Conservation (phyloP, 108 stramenopile species). For the Pseudonitzschia delicatissima region DNA sequence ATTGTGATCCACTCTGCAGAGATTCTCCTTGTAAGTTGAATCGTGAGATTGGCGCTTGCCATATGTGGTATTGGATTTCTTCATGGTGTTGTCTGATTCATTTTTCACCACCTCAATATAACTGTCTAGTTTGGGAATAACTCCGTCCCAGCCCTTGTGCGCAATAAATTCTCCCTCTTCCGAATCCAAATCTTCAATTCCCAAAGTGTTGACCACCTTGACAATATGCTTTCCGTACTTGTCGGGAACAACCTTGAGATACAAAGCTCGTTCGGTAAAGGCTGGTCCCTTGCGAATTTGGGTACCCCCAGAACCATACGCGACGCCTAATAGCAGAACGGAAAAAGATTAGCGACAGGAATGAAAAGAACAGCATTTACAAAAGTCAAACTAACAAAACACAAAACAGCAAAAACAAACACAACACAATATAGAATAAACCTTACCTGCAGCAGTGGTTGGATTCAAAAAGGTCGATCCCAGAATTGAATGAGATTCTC, state of each 20-base stretch:
- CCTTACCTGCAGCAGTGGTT: constrained; percentile 75
- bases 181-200: constrained; percentile 65
- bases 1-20: constrained; percentile 47
- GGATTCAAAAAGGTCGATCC: constrained; percentile 86
- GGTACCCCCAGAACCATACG: constrained; percentile 82
- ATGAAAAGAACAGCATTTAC: no score
- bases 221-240: constrained; percentile 51
- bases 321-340: constrained; percentile 28
- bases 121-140: constrained; percentile 48
- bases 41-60: constrained; percentile 62
- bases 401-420: no score
- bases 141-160: constrained; percentile 29
- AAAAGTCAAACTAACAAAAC: no score
- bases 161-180: constrained; percentile 50
- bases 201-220: constrained; percentile 77
- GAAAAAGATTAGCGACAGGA: neutral
- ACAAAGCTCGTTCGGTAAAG: constrained; percentile 77
- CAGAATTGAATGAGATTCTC: constrained; percentile 77
- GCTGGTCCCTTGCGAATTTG: constrained; percentile 82
- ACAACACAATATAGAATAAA: no score
- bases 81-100: constrained; percentile 46
- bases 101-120: constrained; percentile 51
- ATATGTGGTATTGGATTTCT: constrained; percentile 51
- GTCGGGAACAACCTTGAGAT: constrained; percentile 60
- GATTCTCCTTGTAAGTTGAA: constrained; percentile 46